Percentiles rank a stretch among this genome's conserved stretches.
Conservation (phyloP, 1,284 basidiomycete species). For the Vanrija sp. region DNA sequence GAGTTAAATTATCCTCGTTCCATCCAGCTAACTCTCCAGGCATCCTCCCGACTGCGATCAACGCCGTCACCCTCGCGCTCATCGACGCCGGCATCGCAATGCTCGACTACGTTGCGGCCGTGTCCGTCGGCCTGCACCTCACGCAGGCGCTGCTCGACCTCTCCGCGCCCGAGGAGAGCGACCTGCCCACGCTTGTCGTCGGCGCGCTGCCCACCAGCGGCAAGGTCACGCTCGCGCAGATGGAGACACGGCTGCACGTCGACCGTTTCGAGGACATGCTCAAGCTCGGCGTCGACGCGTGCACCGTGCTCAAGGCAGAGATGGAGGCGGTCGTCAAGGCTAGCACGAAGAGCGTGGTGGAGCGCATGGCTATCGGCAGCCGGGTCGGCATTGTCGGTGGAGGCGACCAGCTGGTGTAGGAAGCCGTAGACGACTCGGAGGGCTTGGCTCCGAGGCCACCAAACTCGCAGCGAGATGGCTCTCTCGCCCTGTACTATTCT, state of each 20-base stretch:
- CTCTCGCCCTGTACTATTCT: too few species aligned
- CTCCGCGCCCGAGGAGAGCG: constrained; percentile 81
- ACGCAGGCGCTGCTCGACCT: constrained; percentile 80
- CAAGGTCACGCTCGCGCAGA: constrained; percentile 79
- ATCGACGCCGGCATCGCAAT: constrained; percentile 82
- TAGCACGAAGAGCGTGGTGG: constrained; percentile 62
- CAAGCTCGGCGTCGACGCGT: constrained; percentile 69
- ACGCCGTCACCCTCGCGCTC: constrained; percentile 88
- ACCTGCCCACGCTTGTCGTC: constrained; percentile 80
- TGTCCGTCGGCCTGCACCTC: constrained; percentile 67
- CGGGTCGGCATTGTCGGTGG: too few species aligned
- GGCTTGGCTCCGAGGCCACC: too few species aligned
- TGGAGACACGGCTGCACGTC: constrained; percentile 91
- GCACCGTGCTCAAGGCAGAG: constrained; percentile 72
- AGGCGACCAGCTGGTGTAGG: too few species aligned
- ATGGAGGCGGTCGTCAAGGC: constrained; percentile 71
- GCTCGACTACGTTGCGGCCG: constrained; percentile 81
- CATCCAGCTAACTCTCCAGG: constrained; percentile 50
- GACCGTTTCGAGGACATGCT: constrained; percentile 90
- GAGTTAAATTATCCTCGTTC: background rate
- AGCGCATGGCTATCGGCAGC: constrained; percentile 28
- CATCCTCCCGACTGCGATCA: constrained; percentile 87
- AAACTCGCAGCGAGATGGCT: too few species aligned
- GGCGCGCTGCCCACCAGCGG: constrained; percentile 79
- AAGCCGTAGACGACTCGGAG: too few species aligned